Base-by-base conservation (phyloP, 2,329 filamentous ascomycete genomes). In the Hypoxylon sp. region DNA sequence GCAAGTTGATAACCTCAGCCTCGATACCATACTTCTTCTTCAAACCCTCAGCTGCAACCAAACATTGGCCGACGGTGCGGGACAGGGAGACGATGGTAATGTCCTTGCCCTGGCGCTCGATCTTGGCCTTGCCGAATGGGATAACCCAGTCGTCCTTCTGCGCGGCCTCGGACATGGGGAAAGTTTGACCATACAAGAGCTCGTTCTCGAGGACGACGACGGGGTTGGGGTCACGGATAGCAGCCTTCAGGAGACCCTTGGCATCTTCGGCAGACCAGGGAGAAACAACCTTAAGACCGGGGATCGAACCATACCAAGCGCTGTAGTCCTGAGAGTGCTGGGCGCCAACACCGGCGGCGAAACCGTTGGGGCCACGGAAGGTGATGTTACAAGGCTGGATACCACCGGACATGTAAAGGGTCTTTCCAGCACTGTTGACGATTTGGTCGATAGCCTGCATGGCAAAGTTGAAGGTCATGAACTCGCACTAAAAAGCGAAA, bases 401-500 rank as follows among this genome's bases (percentile, higher is more conserved):
- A 75, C 94, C 94, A 68, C 94, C 94, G 61, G 94, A 97, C 94
- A 99, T 99, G 83, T 99, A 99, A 71, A 99, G 93, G 50, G 94
- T 99, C 84, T 99, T 99, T 71, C 91, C 94, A 66, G 83, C 94
- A 38, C 93, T 97, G 86, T 99, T 99, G 85, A 99, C 92, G 72
- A 99, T 90, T 75, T 99, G 94, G 75, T 99, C 94, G 75, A 99
- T 99, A 72, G 94, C 91, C 80, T 99, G 94, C 94, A 99, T 99
- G 75, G 94, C 93, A 73, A 97, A 97, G 85, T 99, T 99, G 86
- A 96, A 97, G 69, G 94, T 99, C 94, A 99, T 99, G 83, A 99
- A 99, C 80, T 99, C 94, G 84, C 89, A 94, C 90, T 94, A 62
- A 6, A 56, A 12, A 21, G 32, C 4, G 17, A 15, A 23, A 12